phyloP scores from a whole-genome alignment of 1,139 yeast genomes.

The Candida sanyaensis region DNA sequence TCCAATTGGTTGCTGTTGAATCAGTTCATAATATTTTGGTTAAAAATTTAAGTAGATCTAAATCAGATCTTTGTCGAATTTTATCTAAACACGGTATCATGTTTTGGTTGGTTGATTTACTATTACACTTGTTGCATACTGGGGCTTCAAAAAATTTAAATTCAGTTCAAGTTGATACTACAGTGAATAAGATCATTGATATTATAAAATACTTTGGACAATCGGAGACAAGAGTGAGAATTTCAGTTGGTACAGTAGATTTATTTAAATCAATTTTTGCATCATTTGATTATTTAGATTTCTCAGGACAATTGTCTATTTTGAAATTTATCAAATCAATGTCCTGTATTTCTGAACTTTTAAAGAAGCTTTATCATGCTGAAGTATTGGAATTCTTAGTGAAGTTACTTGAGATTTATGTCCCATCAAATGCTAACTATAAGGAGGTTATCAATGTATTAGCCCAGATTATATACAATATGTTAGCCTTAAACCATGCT shows the following conservation, averaged over 20 bases:
- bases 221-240: slow-evolving; percentile 45
- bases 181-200: slow-evolving; percentile 38
- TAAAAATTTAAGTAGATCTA: slow-evolving; percentile 46
- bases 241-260: slow-evolving; percentile 42
- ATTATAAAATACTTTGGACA: slow-evolving; percentile 44
- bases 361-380: slow-evolving; percentile 38
- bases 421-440: slow-evolving; percentile 30
- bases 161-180: slow-evolving; percentile 25
- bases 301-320: slow-evolving; percentile 35
- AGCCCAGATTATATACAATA: slow-evolving; percentile 51
- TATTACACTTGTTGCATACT: slow-evolving; percentile 28
- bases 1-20: slow-evolving; percentile 50
- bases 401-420: slow-evolving; percentile 27
- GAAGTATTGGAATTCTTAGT: slow-evolving; percentile 46
- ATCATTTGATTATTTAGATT: slow-evolving; percentile 32
- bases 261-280: slow-evolving; percentile 47
- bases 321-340: slow-evolving; percentile 46
- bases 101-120: slow-evolving; percentile 50
- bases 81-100: slow-evolving; percentile 50
- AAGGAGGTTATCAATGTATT: slow-evolving; percentile 45
- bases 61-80: slow-evolving; percentile 58
- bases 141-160: slow-evolving; percentile 14
- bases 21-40: slow-evolving; percentile 46
- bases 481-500: slow-evolving; percentile 57
- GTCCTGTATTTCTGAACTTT: slow-evolving; percentile 39